Evolutionary conservation across 2,329 filamentous ascomycete species (phyloP), one percentile per base, ranked within the genome.

Genomic region (Hymenoscyphus fructigenus): DNA sequence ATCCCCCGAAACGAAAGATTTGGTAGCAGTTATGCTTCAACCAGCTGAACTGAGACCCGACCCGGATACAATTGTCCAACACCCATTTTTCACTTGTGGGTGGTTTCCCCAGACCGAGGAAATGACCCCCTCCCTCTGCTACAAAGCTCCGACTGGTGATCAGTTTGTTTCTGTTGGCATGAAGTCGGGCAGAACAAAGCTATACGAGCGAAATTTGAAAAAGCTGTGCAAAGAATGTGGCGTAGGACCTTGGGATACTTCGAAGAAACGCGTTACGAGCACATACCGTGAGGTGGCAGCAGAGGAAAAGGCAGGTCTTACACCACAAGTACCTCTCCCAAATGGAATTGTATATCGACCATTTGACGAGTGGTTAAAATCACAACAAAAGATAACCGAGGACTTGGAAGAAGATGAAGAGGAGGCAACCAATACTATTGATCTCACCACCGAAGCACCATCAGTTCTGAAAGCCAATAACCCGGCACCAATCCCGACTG

Each of bases 11-110:
- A 86, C 91, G 62, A 91, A 92, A 76, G 89, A 93, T 70, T 82
- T 94, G 29, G 92, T 95, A 20, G 88, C 90, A 23, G 86, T 84
- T 29, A 86, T 95, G 79, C 83, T 95, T 28, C 85, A 91, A 68
- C 88, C 92, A 65, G 90, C 92, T 60, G 88, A 93, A 72, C 81
- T 85, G 71, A 85, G 91, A 67, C 91, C 91, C 1, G 87, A 88
- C 60, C 90, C 91, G 0, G 92, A 95, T 73, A 82, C 83, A 58
- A 93, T 95, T 72, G 88, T 94, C 50, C 86, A 91, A 69, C 91
- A 95, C 74, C 82, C 87, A 5, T 95, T 94, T 77, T 95, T 95
- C 80, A 86, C 85, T 61, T 84, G 88, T 34, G 91, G 91, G 15
- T 92, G 89, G 76, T 87, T 94, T 76, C 92, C 91, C 7, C 76